phyloP scores from a whole-genome alignment of 768 basidiomycete species.

The Boletus vermiculosoides region DNA sequence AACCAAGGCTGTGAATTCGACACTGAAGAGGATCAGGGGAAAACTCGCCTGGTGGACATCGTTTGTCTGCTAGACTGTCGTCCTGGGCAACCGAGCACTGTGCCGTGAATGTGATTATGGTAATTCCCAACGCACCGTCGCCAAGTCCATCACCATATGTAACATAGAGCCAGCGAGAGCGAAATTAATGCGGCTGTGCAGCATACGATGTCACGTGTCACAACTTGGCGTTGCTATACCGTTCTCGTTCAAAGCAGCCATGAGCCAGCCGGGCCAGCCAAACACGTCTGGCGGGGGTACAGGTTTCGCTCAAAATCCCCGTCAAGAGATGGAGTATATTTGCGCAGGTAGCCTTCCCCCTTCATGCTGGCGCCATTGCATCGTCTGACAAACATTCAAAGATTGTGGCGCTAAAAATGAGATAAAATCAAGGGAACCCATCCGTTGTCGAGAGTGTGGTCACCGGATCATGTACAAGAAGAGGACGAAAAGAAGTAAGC shows the following conservation, averaged over 20 bases:
- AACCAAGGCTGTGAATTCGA: constrained; percentile 1
- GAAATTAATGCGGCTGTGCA: constrained; percentile 9
- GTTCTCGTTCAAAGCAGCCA: constrained; percentile 18
- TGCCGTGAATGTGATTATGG: constrained; percentile 18
- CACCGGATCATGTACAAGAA: constrained; percentile 99
- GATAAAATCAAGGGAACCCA: constrained; percentile 87
- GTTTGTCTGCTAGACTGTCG: not conserved
- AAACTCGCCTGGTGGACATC: not conserved
- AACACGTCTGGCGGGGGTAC: constrained; percentile 34
- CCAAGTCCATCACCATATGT: constrained; percentile 7
- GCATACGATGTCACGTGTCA: constrained; percentile 16
- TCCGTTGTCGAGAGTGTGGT: constrained; percentile 94
- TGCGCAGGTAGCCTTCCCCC: constrained; percentile 66
- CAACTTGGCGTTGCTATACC: not conserved
- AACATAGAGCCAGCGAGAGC: not conserved
- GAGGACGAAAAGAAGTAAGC: constrained; percentile 87
- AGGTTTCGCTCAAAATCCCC: constrained; percentile 39
- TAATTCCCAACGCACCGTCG: constrained; percentile 16
- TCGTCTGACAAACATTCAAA: constrained; percentile 31
- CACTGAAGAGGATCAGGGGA: not conserved
- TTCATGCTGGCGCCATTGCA: not conserved
- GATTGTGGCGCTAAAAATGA: constrained; percentile 94
- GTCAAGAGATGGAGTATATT: constrained; percentile 76
- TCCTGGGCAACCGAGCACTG: constrained; percentile 9
- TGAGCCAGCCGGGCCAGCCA: constrained; percentile 40